A percentile compares a stretch with the other conserved stretches of the same genome.
Evolutionary conservation across 75 land plant genomes (phyloP).

Genomic region (Selaginella moellendorffii): DNA sequence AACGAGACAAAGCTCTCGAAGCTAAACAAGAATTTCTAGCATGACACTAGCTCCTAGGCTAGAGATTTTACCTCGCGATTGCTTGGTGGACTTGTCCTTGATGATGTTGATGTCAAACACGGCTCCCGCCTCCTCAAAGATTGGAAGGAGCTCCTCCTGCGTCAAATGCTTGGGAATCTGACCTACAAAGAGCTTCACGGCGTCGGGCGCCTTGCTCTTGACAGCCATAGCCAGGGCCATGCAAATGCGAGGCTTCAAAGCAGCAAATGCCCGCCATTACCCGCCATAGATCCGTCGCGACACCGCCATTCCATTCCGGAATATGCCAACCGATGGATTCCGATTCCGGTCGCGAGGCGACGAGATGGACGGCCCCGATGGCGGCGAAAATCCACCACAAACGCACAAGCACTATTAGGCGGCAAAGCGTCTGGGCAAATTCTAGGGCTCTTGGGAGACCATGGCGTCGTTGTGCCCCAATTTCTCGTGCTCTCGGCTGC

Average conservation of each 20-base stretch:
- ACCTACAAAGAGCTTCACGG: constrained; percentile 90
- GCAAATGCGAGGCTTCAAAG: not conserved
- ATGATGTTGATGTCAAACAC: constrained; percentile 85
- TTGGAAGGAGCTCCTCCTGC: constrained; percentile 52
- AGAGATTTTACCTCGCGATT: constrained; percentile 50
- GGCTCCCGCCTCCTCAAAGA: constrained; percentile 54
- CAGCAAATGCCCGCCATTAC: not conserved
- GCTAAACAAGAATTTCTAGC: not conserved
- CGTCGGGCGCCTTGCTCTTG: constrained; percentile 24
- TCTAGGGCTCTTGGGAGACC: too few relatives aligned
- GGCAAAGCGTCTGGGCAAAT: too few relatives aligned
- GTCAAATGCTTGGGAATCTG: constrained; percentile 88
- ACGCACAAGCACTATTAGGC: too few relatives aligned
- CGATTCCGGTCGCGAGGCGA: too few relatives aligned
- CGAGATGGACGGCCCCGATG: too few relatives aligned
- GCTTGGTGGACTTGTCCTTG: constrained; percentile 71
- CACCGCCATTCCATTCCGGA: not conserved
- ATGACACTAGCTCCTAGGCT: not conserved
- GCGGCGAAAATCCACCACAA: too few relatives aligned
- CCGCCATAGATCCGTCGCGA: not conserved
- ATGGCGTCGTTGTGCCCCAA: too few relatives aligned
- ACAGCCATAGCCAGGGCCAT: constrained; percentile 10
- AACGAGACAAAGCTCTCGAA: not conserved
- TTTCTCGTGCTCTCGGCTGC: too few relatives aligned
- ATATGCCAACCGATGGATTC: not conserved